phyloP scores from a whole-genome alignment of 805 yeast genomes.

The Starmerella scarabaei region DNA sequence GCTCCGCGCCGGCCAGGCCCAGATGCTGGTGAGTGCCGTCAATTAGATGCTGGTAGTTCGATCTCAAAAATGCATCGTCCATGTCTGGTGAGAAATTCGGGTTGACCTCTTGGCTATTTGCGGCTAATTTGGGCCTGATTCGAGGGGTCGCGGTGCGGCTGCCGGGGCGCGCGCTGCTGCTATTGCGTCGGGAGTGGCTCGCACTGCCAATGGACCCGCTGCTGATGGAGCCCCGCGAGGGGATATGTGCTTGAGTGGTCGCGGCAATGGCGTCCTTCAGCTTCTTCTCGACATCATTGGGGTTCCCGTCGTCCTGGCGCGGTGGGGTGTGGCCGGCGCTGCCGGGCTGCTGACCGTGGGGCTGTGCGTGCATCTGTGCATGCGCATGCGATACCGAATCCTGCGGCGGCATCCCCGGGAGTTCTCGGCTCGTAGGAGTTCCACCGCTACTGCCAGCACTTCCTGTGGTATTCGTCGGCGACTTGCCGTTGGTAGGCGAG shows the following conservation, averaged over 20 bases:
- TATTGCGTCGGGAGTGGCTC: not conserved
- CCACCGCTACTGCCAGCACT: too few species aligned
- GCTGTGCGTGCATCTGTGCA: not conserved
- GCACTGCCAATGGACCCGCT: too few species aligned
- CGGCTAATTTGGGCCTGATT: slow-evolving; percentile 11
- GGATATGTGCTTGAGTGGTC: slow-evolving; percentile 7
- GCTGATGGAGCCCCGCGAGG: not conserved
- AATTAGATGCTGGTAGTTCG: slow-evolving; percentile 33
- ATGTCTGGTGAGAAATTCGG: slow-evolving; percentile 13
- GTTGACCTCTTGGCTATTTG: not conserved
- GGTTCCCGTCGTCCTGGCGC: not conserved
- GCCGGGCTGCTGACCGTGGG: not conserved
- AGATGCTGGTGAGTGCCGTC: slow-evolving; percentile 33
- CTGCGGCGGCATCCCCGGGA: too few species aligned
- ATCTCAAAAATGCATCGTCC: slow-evolving; percentile 28
- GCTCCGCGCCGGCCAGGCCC: slow-evolving; percentile 33
- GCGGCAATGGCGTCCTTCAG: slow-evolving; percentile 16
- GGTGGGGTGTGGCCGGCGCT: not conserved
- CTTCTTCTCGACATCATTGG: slow-evolving; percentile 12
- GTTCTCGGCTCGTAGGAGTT: too few species aligned
- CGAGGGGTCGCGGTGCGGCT: slow-evolving; percentile 16
- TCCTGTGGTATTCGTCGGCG: not conserved
- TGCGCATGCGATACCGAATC: not conserved
- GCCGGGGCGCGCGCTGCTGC: slow-evolving; percentile 2
- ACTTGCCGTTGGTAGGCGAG: not conserved